These are phyloP conservation scores for Climacium dendroides DNA, from an alignment of 225 moss, liverwort and hornwort species.

Conservation along the genomic window DNA sequence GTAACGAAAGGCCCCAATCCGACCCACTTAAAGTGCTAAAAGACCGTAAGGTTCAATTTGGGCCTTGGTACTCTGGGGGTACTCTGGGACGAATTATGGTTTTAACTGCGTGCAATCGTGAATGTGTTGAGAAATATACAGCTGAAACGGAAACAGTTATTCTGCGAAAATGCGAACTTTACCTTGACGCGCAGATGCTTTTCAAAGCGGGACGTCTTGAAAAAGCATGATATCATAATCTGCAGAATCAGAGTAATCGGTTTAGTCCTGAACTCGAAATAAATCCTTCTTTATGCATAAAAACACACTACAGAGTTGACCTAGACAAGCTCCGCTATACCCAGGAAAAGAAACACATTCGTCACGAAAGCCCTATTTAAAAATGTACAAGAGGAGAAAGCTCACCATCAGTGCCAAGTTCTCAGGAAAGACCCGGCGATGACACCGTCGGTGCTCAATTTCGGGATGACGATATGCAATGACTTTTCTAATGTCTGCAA, in stretches of 20 bases:
- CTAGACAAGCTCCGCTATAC: not conserved
- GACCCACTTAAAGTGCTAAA: not conserved
- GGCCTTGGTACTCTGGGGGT: not conserved
- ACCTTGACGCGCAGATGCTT: conserved; percentile 94
- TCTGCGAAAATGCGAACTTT: not conserved
- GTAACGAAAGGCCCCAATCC: not conserved
- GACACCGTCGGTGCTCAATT: conserved; percentile 85
- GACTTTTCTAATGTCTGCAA: conserved; percentile 91
- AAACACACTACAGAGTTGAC: not conserved
- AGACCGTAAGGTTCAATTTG: not conserved
- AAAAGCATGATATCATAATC: conserved; percentile 97
- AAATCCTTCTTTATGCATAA: not conserved
- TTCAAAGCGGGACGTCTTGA: conserved; percentile 92
- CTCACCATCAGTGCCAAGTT: conserved; percentile 79
- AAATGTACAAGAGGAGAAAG: not conserved
- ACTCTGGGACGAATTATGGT: too few relatives aligned
- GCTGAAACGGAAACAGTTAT: not conserved
- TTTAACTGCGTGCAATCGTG: not conserved
- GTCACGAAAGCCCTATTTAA: not conserved
- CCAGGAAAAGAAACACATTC: not conserved
- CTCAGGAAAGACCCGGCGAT: conserved; percentile 77
- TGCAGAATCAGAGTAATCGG: conserved; percentile 14
- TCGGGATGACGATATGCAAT: conserved; percentile 79
- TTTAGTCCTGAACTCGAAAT: not conserved
- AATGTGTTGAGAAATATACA: not conserved